Base-by-base conservation (phyloP, 1,284 basidiomycete genomes). In the Naganishia liquefaciens region DNA sequence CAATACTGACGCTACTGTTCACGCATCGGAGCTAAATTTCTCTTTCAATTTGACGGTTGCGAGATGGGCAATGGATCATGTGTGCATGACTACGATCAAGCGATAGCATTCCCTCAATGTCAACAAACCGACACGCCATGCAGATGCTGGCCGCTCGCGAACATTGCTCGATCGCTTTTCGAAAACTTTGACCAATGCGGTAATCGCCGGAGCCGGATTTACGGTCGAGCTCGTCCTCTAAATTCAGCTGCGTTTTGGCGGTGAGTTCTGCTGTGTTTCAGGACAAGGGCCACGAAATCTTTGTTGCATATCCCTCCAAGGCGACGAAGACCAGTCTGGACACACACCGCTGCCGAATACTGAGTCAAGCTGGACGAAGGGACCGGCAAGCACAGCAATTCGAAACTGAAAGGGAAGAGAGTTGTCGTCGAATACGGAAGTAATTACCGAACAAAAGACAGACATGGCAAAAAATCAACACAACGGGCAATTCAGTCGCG, bases 101-200 rank as follows among this genome's bases (percentile, higher is more conserved):
- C 6, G 46, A 21, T 19, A 17, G 10, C 13, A 9, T 13, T 47
- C 11, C 30, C 19, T 5, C 30, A n/a, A 53, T 53, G 33, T 37
- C 51, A 53, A 53, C 51, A 53, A 53, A 44, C 43, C 43, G 19
- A n/a, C 43, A 23, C 19, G 23, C 19, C 23, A 7, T 44, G 43
- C 47, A 25, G 47, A 23, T 9, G 47, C 47, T 25, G 46, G 11
- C 23, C 7, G 23, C 19, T 7, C 54, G 23, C 15, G 33, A 37
- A 37, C 33, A 37, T 46, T 17, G 25, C 53, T 57, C 54, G 54
- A 57, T 57, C 54, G 54, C 42, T 44, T 46, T 46, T 33, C 54
- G 54, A 60, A 60, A 60, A 60, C 55, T 58, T 58, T 23, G 28
- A 11, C 28, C 54, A 47, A 60, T 39, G 30, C 46, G 37, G 46